Evolutionary conservation across 1,139 yeast species (phyloP), one percentile per base, ranked within the genome.

Genomic region (Suhomyces bokatorum): DNA sequence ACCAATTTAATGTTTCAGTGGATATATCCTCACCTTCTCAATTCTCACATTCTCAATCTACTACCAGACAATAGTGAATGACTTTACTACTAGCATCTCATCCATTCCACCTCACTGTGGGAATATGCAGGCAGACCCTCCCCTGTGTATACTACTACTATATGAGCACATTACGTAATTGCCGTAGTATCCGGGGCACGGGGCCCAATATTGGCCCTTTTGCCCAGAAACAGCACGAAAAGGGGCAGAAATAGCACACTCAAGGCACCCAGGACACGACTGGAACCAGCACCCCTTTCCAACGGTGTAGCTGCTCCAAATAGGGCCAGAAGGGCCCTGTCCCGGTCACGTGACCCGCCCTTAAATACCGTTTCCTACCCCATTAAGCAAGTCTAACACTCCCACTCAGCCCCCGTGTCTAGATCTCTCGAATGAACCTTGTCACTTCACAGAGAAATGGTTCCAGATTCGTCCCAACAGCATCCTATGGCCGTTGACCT

Each of bases 141-240:
- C 13, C 22, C 17, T 32, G 24, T 16, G 22, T 20, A 32, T 20
- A 32, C 16, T 14, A 20, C 28, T 20, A 20, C 28, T 20, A 14
- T 34, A 34, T 14, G 22, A 34, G 24, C 37, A n/a, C 17, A 34
- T 34, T 34, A 34, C 37, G 37, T 34, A 34, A 34, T 34, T 26
- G 16, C 37, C 37, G 37, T 34, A 34, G 16, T 3, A 14, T 9
- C 37, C 37, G 37, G 26, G 24, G 24, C 24, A 20, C 24, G 24
- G 24, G 24, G 24, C 24, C 24, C 24, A 20, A 20, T 20, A 6
- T 20, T 20, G 24, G 24, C 24, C 24, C 24, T 20, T 20, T 20
- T 5, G 9, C 24, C 4, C 24, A 7, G 24, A 20, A 20, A 20
- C 24, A 20, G 9, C 24, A 5, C 4, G 24, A 20, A 20, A 20